Evolutionary conservation across 352 stramenopile species (phyloP).

Genomic region (Pythium aphanidermatum): DNA sequence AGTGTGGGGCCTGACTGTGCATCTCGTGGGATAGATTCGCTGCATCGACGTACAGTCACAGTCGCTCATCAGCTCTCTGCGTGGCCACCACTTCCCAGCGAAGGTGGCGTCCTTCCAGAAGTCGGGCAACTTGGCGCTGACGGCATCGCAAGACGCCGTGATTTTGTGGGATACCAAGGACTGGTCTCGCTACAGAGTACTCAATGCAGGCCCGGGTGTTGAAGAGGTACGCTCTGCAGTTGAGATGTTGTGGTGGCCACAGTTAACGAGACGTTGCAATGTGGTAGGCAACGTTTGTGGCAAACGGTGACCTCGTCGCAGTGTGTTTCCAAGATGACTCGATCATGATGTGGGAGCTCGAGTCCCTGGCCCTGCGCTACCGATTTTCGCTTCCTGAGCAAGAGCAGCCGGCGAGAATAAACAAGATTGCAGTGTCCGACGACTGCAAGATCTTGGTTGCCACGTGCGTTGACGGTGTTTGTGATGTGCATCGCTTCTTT

Average conservation of each 20-base stretch:
- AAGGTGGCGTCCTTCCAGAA: conserved; percentile 62
- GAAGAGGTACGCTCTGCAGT: conserved; percentile 23
- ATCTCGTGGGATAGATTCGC: too few species aligned
- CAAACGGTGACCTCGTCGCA: conserved; percentile 52
- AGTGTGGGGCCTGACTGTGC: too few species aligned
- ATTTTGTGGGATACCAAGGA: conserved; percentile 84
- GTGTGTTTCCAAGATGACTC: conserved; percentile 81
- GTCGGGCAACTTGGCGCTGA: conserved; percentile 65
- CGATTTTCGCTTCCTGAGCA: conserved; percentile 61
- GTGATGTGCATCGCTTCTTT: neutral
- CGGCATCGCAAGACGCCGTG: conserved; percentile 65
- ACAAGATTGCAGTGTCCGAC: conserved; percentile 68
- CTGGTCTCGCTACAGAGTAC: conserved; percentile 74
- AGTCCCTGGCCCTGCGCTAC: conserved; percentile 63
- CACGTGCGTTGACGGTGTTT: conserved; percentile 31
- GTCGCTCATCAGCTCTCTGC: conserved; percentile 69
- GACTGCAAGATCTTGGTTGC: conserved; percentile 72
- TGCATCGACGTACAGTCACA: conserved; percentile 78
- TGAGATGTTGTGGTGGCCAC: neutral
- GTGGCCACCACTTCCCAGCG: conserved; percentile 52
- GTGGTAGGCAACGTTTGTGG: conserved; percentile 47
- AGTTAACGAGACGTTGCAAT: neutral
- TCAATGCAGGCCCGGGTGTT: conserved; percentile 68
- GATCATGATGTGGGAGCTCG: conserved; percentile 86
- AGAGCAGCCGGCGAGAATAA: conserved; percentile 50